A percentile compares a stretch with the other conserved stretches of the same genome.
Evolutionary conservation across 23 red algal species (phyloP).

Genomic region (Gracilaria gracilis): DNA sequence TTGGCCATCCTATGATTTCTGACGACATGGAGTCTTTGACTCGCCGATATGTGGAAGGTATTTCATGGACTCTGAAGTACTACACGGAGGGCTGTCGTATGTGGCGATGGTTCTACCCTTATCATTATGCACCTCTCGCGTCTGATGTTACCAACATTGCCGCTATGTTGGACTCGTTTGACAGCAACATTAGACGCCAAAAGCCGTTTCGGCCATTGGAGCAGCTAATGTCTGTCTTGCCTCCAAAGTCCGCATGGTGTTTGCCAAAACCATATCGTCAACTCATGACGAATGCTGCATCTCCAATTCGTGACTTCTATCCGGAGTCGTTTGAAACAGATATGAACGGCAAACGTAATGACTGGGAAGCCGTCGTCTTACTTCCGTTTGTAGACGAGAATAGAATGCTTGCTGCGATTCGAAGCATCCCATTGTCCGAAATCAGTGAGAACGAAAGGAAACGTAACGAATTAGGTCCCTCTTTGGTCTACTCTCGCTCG

Average conservation of each 20-base stretch:
- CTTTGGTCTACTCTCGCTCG: conserved; percentile 53
- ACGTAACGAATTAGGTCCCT: conserved; percentile 57
- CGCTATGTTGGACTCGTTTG: conserved; percentile 30
- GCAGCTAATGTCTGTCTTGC: conserved; percentile 90
- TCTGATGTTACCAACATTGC: conserved; percentile 84
- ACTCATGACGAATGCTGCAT: conserved; percentile 75
- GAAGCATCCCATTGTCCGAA: conserved; percentile 23
- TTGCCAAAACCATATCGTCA: conserved; percentile 81
- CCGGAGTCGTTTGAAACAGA: conserved; percentile 86
- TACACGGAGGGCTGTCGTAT: conserved; percentile 85
- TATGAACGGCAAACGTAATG: conserved; percentile 92
- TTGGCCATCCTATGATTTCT: conserved; percentile 37
- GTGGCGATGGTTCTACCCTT: conserved; percentile 99
- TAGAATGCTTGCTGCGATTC: conserved; percentile 70
- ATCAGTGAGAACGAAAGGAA: conserved; percentile 62
- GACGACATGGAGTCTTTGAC: conserved; percentile 38
- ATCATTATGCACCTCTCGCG: conserved; percentile 95
- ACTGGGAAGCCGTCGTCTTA: conserved; percentile 96
- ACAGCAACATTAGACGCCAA: conserved; percentile 49
- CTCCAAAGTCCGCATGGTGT: conserved; percentile 77
- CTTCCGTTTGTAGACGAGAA: conserved; percentile 95
- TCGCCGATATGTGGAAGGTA: conserved; percentile 79
- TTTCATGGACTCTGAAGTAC: conserved; percentile 91
- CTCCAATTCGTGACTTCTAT: conserved; percentile 90
- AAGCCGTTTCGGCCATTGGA: conserved; percentile 86